These are phyloP conservation scores for Pugionium cornutum DNA, from an alignment of 345 rosid genomes.

Conservation along the genomic window DNA sequence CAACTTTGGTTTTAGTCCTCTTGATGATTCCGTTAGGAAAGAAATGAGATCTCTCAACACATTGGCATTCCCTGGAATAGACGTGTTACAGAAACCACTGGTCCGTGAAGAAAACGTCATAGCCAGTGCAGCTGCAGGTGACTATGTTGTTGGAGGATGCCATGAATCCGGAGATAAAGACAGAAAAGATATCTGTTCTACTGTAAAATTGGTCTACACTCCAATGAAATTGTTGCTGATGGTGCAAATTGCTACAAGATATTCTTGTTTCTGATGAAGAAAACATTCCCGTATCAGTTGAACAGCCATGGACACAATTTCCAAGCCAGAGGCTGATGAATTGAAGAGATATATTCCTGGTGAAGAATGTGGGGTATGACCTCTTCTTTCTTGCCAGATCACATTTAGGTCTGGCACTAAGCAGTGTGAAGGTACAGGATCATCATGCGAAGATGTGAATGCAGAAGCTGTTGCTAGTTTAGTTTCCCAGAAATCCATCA, in stretches of 20 bases:
- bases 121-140: conserved; percentile 27
- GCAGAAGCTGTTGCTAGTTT: conserved; percentile 21
- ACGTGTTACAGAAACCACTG: conserved; percentile 38
- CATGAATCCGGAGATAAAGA: conserved; percentile 16
- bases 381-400: conserved; percentile 32
- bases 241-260: conserved; percentile 28
- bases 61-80: conserved; percentile 40
- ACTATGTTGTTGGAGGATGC: conserved; percentile 3
- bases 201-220: conserved; percentile 14
- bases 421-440: conserved; percentile 35
- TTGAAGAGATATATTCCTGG: conserved; percentile 6
- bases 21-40: conserved; percentile 34
- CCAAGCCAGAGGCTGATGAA: conserved; percentile 24
- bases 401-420: conserved; percentile 22
- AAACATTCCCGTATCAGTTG: conserved; percentile 29
- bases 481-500: conserved; percentile 16
- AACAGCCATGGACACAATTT: conserved; percentile 28
- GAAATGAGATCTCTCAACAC: conserved; percentile 40
- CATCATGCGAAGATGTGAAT: conserved; percentile 35
- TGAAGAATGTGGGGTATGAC: conserved; percentile 22
- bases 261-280: conserved; percentile 40
- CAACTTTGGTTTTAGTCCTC: conserved; percentile 34
- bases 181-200: conserved; percentile 29
- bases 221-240: conserved; percentile 11
- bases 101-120: conserved; percentile 19